These are phyloP conservation scores for Calonectria multiphialidica DNA, from an alignment of 2,329 filamentous ascomycete genomes.

Conservation along the genomic window DNA sequence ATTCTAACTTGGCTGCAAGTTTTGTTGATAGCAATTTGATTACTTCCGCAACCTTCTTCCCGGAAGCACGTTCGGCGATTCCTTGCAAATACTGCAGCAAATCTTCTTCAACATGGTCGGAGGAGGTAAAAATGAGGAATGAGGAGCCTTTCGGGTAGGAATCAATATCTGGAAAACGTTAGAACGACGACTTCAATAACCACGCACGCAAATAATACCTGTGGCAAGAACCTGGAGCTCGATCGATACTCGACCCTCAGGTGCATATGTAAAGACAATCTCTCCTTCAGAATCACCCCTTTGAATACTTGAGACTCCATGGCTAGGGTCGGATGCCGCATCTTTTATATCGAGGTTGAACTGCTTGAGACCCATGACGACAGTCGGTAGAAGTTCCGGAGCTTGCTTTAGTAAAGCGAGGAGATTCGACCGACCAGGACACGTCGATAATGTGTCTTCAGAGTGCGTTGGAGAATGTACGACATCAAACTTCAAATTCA, in stretches of 20 bases:
- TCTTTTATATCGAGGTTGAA: slow-evolving; percentile 70
- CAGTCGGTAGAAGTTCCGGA: background rate
- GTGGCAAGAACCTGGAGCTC: slow-evolving; percentile 53
- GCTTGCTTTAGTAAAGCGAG: background rate
- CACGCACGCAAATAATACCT: slow-evolving; percentile 40
- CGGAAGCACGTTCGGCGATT: slow-evolving; percentile 46
- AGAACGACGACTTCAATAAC: background rate
- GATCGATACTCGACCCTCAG: slow-evolving; percentile 45
- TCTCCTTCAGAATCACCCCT: slow-evolving; percentile 79
- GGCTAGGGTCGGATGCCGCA: slow-evolving; percentile 54
- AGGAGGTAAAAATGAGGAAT: slow-evolving; percentile 59
- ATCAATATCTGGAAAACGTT: slow-evolving; percentile 41
- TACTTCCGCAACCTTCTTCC: slow-evolving; percentile 42
- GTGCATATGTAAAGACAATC: slow-evolving; percentile 70
- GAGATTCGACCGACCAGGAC: background rate
- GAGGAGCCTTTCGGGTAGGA: slow-evolving; percentile 53
- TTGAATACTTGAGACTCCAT: slow-evolving; percentile 66
- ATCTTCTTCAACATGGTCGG: slow-evolving; percentile 49
- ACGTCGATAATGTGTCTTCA: background rate
- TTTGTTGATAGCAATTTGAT: slow-evolving; percentile 30
- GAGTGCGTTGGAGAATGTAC: background rate
- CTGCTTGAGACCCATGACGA: slow-evolving; percentile 72
- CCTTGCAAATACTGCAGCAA: slow-evolving; percentile 60
- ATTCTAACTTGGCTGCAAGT: slow-evolving; percentile 27
- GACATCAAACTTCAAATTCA: background rate